Evolutionary conservation across 2,329 filamentous ascomycete species (phyloP), one percentile per base, ranked within the genome.

Genomic region (Calcarisporium arbuscula): DNA sequence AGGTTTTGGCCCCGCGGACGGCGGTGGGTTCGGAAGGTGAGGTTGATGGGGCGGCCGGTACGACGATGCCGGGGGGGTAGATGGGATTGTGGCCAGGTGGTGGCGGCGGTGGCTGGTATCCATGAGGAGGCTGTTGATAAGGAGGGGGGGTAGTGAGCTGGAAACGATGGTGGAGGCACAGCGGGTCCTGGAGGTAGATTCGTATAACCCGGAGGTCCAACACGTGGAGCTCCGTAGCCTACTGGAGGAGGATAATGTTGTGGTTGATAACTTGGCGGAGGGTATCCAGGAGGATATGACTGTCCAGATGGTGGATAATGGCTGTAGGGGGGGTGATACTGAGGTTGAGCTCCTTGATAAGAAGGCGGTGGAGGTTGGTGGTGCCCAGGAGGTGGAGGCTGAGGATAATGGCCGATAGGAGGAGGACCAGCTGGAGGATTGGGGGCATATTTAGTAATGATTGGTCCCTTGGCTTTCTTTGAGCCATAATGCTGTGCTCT

Each of bases 381-480:
- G 33, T 51, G 48, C 18, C 41, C 40, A 21, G 47, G 39, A 11
- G 51, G 48, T 30, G 50, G 50, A 12, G 52, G 48, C 36, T 48
- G 42, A 6, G 43, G 46, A 32, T 54, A 54, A 32, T 38, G 42
- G 30, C 34, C 33, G 30, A 35, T 20, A 32, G 27, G 36, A 34
- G 20, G 40, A 19, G 25, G 38, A 42, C 27, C 39, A 20, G 47
- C 47, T 8, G 48, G 42, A 4, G 43, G 41, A 26, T 44, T 45
- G 29, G 53, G 58, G 8, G 49, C 43, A 34, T 60, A 60, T 45
- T 59, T 60, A 29, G 57, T 60, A 41, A 52, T 59, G 35, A 53
- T 55, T 25, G 53, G 53, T 4, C 51, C 58, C 35, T 51, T 61
- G 20, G 44, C 47, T 34, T 53, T 58, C 45, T 53, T 60, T 8